phyloP scores from a whole-genome alignment of 2,329 filamentous ascomycete genomes.

The Colletotrichum chlorophyti region DNA sequence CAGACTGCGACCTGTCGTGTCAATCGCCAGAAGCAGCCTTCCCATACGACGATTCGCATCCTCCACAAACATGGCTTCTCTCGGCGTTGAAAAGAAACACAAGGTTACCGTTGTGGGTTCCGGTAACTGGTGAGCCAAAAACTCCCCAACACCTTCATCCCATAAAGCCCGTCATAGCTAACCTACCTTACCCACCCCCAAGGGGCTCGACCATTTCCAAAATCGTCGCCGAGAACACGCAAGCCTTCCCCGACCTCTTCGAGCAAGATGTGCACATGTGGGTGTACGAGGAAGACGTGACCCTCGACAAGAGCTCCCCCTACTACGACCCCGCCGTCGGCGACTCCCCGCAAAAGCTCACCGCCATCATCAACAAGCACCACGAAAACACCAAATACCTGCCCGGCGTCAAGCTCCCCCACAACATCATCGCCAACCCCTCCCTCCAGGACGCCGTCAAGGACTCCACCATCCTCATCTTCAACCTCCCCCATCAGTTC shows the following conservation, averaged over 20 bases:
- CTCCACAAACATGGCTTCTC: conserved; percentile 35
- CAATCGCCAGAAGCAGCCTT: conserved; percentile 22
- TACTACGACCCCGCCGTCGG: conserved; percentile 72
- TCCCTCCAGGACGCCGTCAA: conserved; percentile 81
- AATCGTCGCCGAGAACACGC: conserved; percentile 92
- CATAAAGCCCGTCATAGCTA: neutral
- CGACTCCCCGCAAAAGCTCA: conserved; percentile 83
- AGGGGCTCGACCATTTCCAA: conserved; percentile 98
- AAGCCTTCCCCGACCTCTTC: conserved; percentile 79
- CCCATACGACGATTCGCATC: conserved; percentile 14
- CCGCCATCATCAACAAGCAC: conserved; percentile 84
- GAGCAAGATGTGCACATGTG: conserved; percentile 96
- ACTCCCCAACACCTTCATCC: neutral
- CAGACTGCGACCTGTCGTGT: conserved; percentile 24
- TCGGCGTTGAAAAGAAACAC: conserved; percentile 74
- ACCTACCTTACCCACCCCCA: conserved; percentile 22
- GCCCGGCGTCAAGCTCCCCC: conserved; percentile 81
- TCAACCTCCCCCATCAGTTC: conserved; percentile 97
- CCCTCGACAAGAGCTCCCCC: conserved; percentile 73
- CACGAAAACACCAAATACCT: conserved; percentile 99
- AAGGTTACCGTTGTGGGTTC: conserved; percentile 95
- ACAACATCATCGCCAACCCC: conserved; percentile 85
- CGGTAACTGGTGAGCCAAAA: conserved; percentile 80
- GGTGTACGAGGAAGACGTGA: conserved; percentile 94
- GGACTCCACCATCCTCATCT: conserved; percentile 87